A percentile compares a stretch with the other conserved stretches of the same genome.
These are phyloP conservation scores for Cercospora janseana DNA, from an alignment of 2,329 filamentous ascomycete species.

Conservation along the genomic window DNA sequence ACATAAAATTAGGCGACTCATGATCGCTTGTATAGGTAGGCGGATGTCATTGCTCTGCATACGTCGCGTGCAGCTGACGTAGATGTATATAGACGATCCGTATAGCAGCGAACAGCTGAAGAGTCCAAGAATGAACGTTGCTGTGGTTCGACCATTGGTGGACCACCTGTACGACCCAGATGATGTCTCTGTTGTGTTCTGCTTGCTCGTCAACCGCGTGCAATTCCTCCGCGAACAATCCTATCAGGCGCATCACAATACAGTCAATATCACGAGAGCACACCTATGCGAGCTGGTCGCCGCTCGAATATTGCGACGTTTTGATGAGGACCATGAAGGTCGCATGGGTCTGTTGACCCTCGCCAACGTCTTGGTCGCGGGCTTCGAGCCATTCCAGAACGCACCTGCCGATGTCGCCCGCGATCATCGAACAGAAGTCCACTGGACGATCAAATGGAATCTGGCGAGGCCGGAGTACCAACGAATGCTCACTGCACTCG, in stretches of 20 bases:
- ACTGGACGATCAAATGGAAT: constrained; percentile 45
- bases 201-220: constrained; percentile 75
- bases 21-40: constrained; percentile 49
- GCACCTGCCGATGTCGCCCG: constrained; percentile 66
- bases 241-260: constrained; percentile 73
- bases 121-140: constrained; percentile 77
- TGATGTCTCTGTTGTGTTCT: constrained; percentile 82
- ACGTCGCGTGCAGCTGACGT: constrained; percentile 9
- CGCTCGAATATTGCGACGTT: constrained; percentile 71
- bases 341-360: constrained; percentile 68
- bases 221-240: constrained; percentile 78
- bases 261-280: constrained; percentile 74
- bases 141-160: constrained; percentile 76
- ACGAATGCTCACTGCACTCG: constrained; percentile 70
- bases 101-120: constrained; percentile 73
- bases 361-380: constrained; percentile 75
- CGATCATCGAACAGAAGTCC: constrained; percentile 51
- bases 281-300: constrained; percentile 78
- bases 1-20: constrained; percentile 54
- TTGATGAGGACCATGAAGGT: constrained; percentile 73
- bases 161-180: constrained; percentile 76
- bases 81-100: constrained; percentile 52
- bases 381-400: constrained; percentile 83
- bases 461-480: constrained; percentile 49
- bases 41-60: neutral